Evolutionary conservation across 1,139 yeast species (phyloP).

Genomic region (Pichia sp.): DNA sequence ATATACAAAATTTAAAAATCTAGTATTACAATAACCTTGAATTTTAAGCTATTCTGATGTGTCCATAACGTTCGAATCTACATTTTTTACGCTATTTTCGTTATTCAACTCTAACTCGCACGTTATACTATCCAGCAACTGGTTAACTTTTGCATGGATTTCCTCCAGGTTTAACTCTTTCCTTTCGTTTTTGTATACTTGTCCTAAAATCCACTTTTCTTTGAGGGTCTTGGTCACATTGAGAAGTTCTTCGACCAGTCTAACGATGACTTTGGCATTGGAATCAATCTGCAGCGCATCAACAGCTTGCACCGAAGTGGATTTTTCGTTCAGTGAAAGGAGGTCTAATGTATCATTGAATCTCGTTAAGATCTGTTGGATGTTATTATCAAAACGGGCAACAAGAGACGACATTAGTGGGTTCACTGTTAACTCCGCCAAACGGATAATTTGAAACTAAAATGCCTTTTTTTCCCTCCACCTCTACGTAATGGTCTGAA

Average conservation of each 20-base stretch:
- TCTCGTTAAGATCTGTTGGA: constrained; percentile 26
- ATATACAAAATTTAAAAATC: no score
- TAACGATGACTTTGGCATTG: constrained; percentile 41
- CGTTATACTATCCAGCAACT: not conserved
- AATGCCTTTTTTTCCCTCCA: constrained; percentile 16
- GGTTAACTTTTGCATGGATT: constrained; percentile 5
- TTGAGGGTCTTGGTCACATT: constrained; percentile 40
- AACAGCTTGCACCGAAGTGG: constrained; percentile 43
- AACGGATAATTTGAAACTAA: no score
- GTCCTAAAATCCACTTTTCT: constrained; percentile 53
- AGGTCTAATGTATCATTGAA: constrained; percentile 26
- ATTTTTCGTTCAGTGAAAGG: constrained; percentile 30
- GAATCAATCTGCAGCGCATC: constrained; percentile 50
- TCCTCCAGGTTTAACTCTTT: constrained; percentile 13
- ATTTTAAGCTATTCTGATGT: no score
- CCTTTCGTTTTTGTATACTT: constrained; percentile 15
- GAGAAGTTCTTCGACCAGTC: constrained; percentile 46
- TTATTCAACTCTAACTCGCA: not conserved
- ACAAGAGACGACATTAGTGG: constrained; percentile 15
- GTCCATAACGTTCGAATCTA: not conserved
- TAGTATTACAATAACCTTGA: no score
- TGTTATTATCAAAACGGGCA: constrained; percentile 26
- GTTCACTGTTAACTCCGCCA: no score
- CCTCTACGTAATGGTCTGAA: constrained; percentile 22
- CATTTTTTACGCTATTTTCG: not conserved